Evolutionary conservation across 2,329 filamentous ascomycete genomes (phyloP), one percentile per base, ranked within the genome.

Genomic region (Akanthomyces lecanii): DNA sequence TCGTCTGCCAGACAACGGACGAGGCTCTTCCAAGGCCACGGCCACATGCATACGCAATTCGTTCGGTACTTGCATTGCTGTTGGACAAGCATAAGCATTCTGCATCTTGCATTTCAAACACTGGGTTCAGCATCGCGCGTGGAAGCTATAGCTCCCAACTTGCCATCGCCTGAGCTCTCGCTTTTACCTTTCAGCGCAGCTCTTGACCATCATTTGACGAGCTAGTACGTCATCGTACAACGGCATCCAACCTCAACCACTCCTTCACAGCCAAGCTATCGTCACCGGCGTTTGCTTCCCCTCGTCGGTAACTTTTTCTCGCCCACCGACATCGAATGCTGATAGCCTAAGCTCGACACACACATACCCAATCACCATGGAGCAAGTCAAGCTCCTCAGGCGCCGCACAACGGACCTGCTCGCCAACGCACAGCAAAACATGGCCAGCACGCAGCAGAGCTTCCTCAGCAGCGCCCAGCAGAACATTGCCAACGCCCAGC

Each of bases 321-420:
- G 14, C 10, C 25, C 28, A 25, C 8, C 48, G 25, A 33, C 8
- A 51, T 30, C 7, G 21, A 11, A 30, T 33, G 8, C 36, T 52
- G 47, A 16, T 23, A 52, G 10, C 21, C 21, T 21, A 23, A 42
- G 12, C 16, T 30, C 38, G 10, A 36, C 18, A 33, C 23, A 33
- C n/a, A 48, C 38, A 40, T 16, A 40, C 16, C 14, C 18, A 36
- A 23, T 18, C 62, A 25, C 6, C 56, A 84, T 84, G 82, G 82
- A 85, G 66, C 79, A 80, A 55, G 82, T 85, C 69, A 74, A 75
- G 50, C 72, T 78, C 67, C 76, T 86, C 64, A 82, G 80, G 73
- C 83, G 82, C 71, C 83, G 82, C 66, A 81, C 82, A 36, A 81
- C 80, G 66, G 81, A 83, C 71, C 73, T 85, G 59, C 66, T 85